Percentiles rank a stretch among this genome's conserved stretches.
These are phyloP conservation scores for Rhypophila decipiens DNA, from an alignment of 495 filamentous ascomycete genomes.

Conservation along the genomic window DNA sequence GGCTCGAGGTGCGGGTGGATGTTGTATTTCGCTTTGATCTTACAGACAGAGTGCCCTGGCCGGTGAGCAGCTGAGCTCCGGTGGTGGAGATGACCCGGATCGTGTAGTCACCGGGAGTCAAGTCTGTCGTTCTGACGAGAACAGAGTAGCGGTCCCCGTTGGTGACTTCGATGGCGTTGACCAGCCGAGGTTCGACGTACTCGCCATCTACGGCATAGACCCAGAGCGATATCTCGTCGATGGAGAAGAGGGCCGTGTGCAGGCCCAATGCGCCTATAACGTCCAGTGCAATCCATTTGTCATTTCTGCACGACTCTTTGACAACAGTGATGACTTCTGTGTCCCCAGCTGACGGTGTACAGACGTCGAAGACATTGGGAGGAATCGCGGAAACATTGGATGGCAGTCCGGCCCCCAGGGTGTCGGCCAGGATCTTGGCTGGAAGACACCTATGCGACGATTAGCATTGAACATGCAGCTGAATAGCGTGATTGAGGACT, in stretches of 20 bases:
- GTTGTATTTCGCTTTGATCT: constrained; percentile 10
- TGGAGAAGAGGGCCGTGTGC: constrained; percentile 35
- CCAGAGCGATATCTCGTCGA: constrained; percentile 39
- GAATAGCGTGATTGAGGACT: neutral
- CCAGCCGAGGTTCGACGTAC: constrained; percentile 34
- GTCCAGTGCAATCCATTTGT: constrained; percentile 43
- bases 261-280: constrained; percentile 38
- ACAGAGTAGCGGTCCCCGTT: constrained; percentile 39
- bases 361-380: constrained; percentile 28
- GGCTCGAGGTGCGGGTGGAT: constrained; percentile 15
- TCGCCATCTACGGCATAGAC: constrained; percentile 41
- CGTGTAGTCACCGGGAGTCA: constrained; percentile 30
- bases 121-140: constrained; percentile 31
- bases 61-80: constrained; percentile 31
- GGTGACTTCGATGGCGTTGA: constrained; percentile 29
- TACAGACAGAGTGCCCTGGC: constrained; percentile 28
- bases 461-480: no score
- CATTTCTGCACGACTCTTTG: constrained; percentile 1
- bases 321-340: constrained; percentile 33
- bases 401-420: constrained; percentile 12
- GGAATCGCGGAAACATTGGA: constrained; percentile 33
- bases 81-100: constrained; percentile 30
- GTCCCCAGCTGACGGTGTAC: constrained; percentile 33
- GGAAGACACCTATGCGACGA: constrained; percentile 11
- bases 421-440: constrained; percentile 20